These are phyloP conservation scores for Starmerella apicola DNA, from an alignment of 805 yeast genomes.

Conservation along the genomic window DNA sequence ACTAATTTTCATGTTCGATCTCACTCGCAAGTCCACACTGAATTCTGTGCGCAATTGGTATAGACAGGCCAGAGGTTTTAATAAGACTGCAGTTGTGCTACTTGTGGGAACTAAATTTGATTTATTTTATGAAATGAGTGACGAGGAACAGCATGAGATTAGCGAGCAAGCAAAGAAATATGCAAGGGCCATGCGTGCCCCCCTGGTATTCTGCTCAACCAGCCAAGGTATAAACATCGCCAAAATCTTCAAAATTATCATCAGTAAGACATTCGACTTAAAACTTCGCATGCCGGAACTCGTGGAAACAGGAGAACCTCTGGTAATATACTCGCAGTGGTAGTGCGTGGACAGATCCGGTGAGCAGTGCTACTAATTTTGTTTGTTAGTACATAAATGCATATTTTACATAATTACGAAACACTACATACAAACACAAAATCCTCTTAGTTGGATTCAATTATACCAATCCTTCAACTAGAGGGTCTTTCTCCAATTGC, in stretches of 20 bases:
- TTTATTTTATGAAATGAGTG: slow-evolving; percentile 63
- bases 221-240: slow-evolving; percentile 86
- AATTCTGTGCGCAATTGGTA: slow-evolving; percentile 93
- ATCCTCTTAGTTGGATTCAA: not conserved
- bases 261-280: slow-evolving; percentile 82
- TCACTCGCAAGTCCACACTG: slow-evolving; percentile 73
- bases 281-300: slow-evolving; percentile 75
- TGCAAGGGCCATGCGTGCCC: slow-evolving; percentile 80
- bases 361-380: not conserved
- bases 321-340: slow-evolving; percentile 49
- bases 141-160: slow-evolving; percentile 70
- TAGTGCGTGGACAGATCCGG: slow-evolving; percentile 24
- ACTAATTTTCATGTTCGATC: slow-evolving; percentile 76
- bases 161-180: slow-evolving; percentile 72
- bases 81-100: slow-evolving; percentile 81
- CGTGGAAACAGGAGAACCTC: slow-evolving; percentile 79
- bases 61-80: slow-evolving; percentile 77
- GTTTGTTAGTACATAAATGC: too few relatives aligned
- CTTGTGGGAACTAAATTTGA: slow-evolving; percentile 92
- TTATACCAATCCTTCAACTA: slow-evolving; percentile 30
- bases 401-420: not conserved
- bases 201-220: slow-evolving; percentile 77
- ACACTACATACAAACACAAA: not conserved
- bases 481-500: slow-evolving; percentile 47
- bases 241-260: slow-evolving; percentile 80